phyloP scores from a whole-genome alignment of 2,329 filamentous ascomycete species.

The Plenodomus biglobosus region DNA sequence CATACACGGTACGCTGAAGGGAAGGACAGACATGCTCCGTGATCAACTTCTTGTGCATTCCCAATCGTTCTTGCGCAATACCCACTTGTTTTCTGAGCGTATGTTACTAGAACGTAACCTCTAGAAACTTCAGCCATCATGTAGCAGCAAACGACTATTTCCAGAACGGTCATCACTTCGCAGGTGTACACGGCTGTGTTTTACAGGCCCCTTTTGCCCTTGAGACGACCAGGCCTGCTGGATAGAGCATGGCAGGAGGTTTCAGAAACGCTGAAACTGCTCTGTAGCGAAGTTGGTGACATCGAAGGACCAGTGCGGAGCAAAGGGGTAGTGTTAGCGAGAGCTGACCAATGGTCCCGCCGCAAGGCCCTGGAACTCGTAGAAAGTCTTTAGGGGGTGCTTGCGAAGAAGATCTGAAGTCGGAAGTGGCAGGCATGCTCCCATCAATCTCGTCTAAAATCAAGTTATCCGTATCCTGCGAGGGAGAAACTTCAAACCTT shows the following conservation, averaged over 20 bases:
- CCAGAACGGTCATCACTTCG: neutral
- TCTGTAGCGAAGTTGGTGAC: neutral
- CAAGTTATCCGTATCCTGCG: no score
- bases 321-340: neutral
- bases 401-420: no score
- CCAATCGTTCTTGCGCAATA: constrained; percentile 1
- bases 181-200: neutral
- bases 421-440: no score
- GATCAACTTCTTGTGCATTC: neutral
- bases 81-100: neutral
- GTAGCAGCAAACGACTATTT: neutral
- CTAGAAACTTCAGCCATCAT: neutral
- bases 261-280: neutral
- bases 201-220: neutral
- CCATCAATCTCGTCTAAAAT: no score
- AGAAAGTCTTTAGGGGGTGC: no score
- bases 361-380: no score
- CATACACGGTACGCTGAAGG: neutral
- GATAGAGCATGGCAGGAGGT: neutral
- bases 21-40: neutral
- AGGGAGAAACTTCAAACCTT: no score
- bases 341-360: neutral
- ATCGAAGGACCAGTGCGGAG: no score
- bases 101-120: neutral
- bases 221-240: neutral